Evolutionary conservation across 164 flowering plant species (phyloP), one percentile per base, ranked within the genome.

Genomic region (Chimonanthus praecox): DNA sequence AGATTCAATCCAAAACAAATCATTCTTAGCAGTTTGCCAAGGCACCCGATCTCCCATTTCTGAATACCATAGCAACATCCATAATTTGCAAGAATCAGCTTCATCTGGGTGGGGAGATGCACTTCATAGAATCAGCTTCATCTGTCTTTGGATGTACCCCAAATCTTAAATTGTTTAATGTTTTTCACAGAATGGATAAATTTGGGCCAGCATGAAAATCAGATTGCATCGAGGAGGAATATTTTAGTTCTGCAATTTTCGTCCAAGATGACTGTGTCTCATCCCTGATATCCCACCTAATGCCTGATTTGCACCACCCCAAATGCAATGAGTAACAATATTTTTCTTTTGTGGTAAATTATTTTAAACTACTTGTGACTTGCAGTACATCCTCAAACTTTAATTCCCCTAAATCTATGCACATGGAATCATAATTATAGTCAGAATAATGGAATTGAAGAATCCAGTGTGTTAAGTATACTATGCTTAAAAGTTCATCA

Each of bases 401-500:
- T 54, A 54, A 13, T 54, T 54, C 60, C 16, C 16, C n/a, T 54
- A 54, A 54, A 54, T 5, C 60, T 54, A 6, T 13, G 60, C 60
- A 0, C 60, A 54, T 54, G 60, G 16, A 54, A 54, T 54, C 60
- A 33, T 33, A 54, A n/a, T 54, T 54, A n/a, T 54, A 7, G 9
- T 9, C 0, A 5, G 51, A 5, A 49, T 5, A 54, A 54, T n/a
- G 16, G 0, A 54, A 54, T n/a, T 6, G 16, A 11, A 54, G 60
- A 13, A 11, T 13, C 60, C 60, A 54, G 1, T 54, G 60, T 54
- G 60, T 54, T 20, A 20, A 54, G 16, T 54, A 54, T 54, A 9
- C 4, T 8, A 68, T 47, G 48, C 54, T 6, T 45, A n/a, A 16
- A 67, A 45, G 20, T 20, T 69, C 49, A 58, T 78, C 73, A 80